These are phyloP conservation scores for Nicotiana sylvestris DNA, from an alignment of 257 asterid species.

Conservation along the genomic window DNA sequence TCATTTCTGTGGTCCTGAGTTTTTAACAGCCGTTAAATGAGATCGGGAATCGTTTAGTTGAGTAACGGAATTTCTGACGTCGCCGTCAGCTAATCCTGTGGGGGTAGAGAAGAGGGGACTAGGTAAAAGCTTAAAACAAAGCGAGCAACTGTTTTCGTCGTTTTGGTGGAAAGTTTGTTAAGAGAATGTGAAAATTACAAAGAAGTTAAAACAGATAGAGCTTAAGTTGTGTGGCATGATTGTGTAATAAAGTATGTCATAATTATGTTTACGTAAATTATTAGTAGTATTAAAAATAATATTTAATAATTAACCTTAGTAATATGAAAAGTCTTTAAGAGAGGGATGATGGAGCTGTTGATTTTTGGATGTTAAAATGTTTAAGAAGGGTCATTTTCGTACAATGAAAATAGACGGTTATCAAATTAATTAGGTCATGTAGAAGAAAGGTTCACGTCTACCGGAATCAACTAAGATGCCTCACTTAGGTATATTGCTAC, in stretches of 20 bases:
- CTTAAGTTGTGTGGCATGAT: not conserved
- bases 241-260: not conserved
- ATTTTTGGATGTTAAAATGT: too few relatives aligned
- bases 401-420: too few relatives aligned
- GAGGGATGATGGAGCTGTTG: too few relatives aligned
- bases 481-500: too few relatives aligned
- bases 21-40: conserved; percentile 9
- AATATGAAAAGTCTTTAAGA: too few relatives aligned
- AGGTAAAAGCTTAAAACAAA: not conserved
- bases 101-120: not conserved
- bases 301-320: too few relatives aligned
- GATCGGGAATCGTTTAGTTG: not conserved
- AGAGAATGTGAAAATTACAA: not conserved
- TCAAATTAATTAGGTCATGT: too few relatives aligned
- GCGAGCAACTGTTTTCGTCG: not conserved
- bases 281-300: too few relatives aligned
- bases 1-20: not conserved
- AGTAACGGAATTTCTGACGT: not conserved
- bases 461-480: too few relatives aligned
- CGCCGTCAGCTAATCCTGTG: conserved; percentile 11
- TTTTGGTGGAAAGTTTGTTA: not conserved
- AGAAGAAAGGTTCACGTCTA: too few relatives aligned
- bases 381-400: too few relatives aligned
- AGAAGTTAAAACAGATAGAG: not conserved
- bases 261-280: too few relatives aligned